A percentile compares a stretch with the other conserved stretches of the same genome.
phyloP scores from a whole-genome alignment of 306 rosid genomes.

The Cyamopsis tetragonoloba region DNA sequence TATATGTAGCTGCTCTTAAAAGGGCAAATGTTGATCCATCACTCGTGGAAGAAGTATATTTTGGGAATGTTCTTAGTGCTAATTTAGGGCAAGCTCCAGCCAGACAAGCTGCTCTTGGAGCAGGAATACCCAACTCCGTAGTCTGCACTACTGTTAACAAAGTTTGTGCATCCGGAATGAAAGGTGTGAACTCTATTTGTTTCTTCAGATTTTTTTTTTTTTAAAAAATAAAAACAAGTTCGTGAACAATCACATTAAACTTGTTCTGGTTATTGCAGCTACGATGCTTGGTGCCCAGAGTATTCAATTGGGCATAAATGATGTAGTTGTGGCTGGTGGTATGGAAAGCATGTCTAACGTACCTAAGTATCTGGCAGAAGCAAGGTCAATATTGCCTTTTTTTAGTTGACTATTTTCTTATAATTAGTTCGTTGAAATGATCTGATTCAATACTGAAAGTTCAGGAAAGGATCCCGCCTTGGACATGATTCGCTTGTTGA shows the following conservation, averaged over 20 bases:
- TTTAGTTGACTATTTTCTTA: slow-evolving; percentile 8
- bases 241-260: neutral
- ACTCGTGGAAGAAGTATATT: slow-evolving; percentile 84
- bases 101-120: slow-evolving; percentile 96
- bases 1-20: slow-evolving; percentile 75
- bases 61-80: slow-evolving; percentile 96
- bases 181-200: slow-evolving; percentile 47
- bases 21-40: slow-evolving; percentile 88
- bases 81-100: slow-evolving; percentile 99
- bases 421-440: slow-evolving; percentile 7
- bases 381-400: slow-evolving; percentile 57
- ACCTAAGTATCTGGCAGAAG: slow-evolving; percentile 93
- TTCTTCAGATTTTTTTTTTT: neutral
- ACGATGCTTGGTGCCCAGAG: slow-evolving; percentile 96
- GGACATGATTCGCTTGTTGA: slow-evolving; percentile 98
- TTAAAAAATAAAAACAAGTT: no score
- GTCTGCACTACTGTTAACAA: slow-evolving; percentile 86
- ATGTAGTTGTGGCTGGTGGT: slow-evolving; percentile 97
- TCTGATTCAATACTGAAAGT: slow-evolving; percentile 38
- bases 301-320: slow-evolving; percentile 90
- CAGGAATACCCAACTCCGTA: slow-evolving; percentile 86
- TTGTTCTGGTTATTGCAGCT: slow-evolving; percentile 51
- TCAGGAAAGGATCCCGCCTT: slow-evolving; percentile 97
- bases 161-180: slow-evolving; percentile 99
- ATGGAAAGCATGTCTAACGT: slow-evolving; percentile 97